These are phyloP conservation scores for Paecilomyces formosus DNA, from an alignment of 2,329 filamentous ascomycete genomes.

Conservation along the genomic window DNA sequence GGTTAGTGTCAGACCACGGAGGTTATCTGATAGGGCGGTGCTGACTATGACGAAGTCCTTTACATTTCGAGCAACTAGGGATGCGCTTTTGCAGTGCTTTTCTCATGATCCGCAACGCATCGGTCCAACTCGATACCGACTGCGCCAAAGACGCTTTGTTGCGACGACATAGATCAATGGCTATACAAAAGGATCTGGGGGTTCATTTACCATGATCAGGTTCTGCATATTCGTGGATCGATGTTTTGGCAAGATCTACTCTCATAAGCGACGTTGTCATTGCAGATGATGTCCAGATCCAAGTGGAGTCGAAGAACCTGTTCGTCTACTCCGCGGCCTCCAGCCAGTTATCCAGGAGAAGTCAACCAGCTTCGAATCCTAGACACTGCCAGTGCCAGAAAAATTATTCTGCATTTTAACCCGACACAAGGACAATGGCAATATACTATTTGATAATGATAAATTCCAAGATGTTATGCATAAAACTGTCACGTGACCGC, in stretches of 20 bases:
- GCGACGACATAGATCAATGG: no score
- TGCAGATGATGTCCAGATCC: neutral
- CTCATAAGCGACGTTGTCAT: neutral
- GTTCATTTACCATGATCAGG: neutral
- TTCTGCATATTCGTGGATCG: neutral
- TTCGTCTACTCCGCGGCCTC: neutral
- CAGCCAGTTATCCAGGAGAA: neutral
- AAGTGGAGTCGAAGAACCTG: neutral
- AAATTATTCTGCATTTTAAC: neutral
- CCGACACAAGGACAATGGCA: neutral
- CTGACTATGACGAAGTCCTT: no score
- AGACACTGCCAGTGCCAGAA: neutral
- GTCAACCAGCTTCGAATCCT: neutral
- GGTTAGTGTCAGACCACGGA: no score
- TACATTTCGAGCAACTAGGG: no score
- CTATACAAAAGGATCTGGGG: no score
- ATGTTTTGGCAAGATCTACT: neutral
- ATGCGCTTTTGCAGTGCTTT: no score
- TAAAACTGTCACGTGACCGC: neutral
- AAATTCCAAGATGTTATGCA: neutral
- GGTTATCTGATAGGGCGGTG: no score
- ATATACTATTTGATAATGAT: neutral
- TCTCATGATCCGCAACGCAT: no score
- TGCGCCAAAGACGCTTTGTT: no score
- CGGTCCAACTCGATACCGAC: no score